phyloP scores from a whole-genome alignment of 805 yeast genomes.

The Candida broadrunensis region DNA sequence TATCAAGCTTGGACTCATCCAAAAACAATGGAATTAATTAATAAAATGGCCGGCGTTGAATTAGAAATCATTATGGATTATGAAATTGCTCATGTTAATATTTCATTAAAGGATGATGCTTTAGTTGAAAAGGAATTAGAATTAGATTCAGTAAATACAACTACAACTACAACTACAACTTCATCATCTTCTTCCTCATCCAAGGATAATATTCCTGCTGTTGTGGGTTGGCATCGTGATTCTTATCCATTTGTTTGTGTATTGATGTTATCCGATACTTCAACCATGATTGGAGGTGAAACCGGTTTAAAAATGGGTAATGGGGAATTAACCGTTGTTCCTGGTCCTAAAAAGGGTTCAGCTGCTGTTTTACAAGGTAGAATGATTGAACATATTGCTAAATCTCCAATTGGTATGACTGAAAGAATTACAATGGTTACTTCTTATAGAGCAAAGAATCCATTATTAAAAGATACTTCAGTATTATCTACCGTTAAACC shows the following conservation, averaged over 20 bases:
- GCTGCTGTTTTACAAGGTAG: slow-evolving; percentile 41
- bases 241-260: slow-evolving; percentile 67
- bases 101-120: slow-evolving; percentile 41
- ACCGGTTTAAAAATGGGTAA: slow-evolving; percentile 49
- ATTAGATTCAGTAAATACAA: slow-evolving; percentile 4
- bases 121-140: slow-evolving; percentile 27
- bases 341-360: slow-evolving; percentile 32
- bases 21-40: slow-evolving; percentile 49
- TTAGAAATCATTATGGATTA: slow-evolving; percentile 54
- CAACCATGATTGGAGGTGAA: slow-evolving; percentile 60
- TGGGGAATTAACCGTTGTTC: slow-evolving; percentile 19
- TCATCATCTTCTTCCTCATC: no score
- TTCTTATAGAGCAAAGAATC: slow-evolving; percentile 32
- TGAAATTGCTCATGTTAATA: slow-evolving; percentile 53
- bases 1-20: slow-evolving; percentile 61
- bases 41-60: slow-evolving; percentile 59
- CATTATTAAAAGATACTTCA: slow-evolving; percentile 24
- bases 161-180: slow-evolving; percentile 16
- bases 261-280: slow-evolving; percentile 58
- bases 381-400: slow-evolving; percentile 39
- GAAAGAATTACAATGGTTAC: slow-evolving; percentile 45
- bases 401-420: slow-evolving; percentile 28
- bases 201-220: slow-evolving; percentile 49
- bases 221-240: slow-evolving; percentile 63
- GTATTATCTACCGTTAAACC: slow-evolving; percentile 37